Percentiles rank a stretch among this genome's conserved stretches.
Conservation (phyloP, 139 green algal genomes). For the Closterium sp. region DNA sequence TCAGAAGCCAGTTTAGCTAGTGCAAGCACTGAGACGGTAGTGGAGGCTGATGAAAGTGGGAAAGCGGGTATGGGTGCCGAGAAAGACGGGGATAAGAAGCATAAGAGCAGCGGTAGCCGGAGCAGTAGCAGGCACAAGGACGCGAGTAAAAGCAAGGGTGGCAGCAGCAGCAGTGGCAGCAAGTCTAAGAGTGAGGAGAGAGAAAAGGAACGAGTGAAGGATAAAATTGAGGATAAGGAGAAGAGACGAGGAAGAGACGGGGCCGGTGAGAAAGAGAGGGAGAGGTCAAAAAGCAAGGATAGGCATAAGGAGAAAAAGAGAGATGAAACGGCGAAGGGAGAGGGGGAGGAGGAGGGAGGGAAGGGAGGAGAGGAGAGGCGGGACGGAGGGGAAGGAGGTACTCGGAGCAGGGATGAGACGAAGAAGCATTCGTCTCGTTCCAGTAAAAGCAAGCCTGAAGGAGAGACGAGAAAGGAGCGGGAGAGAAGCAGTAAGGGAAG, state of each 20-base stretch:
- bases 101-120: not conserved
- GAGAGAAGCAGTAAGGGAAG: not conserved
- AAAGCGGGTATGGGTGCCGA: not conserved
- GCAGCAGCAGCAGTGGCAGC: not conserved
- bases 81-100: not conserved
- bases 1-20: not conserved
- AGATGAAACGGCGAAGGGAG: too few species aligned
- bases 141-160: not conserved
- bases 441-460: not conserved
- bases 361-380: too few species aligned
- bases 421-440: not conserved
- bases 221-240: not conserved
- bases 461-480: not conserved
- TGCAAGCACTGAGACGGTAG: not conserved
- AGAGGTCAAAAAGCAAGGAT: not conserved
- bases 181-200: not conserved
- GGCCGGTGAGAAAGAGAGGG: not conserved
- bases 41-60: not conserved
- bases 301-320: not conserved
- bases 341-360: too few species aligned
- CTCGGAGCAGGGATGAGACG: not conserved
- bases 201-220: not conserved
- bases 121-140: not conserved
- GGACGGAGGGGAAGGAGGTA: not conserved
- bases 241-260: not conserved